Percentiles rank a stretch among this genome's conserved stretches.
phyloP scores from a whole-genome alignment of 106 monocot species.

The Dendrobium chrysotoxum region DNA sequence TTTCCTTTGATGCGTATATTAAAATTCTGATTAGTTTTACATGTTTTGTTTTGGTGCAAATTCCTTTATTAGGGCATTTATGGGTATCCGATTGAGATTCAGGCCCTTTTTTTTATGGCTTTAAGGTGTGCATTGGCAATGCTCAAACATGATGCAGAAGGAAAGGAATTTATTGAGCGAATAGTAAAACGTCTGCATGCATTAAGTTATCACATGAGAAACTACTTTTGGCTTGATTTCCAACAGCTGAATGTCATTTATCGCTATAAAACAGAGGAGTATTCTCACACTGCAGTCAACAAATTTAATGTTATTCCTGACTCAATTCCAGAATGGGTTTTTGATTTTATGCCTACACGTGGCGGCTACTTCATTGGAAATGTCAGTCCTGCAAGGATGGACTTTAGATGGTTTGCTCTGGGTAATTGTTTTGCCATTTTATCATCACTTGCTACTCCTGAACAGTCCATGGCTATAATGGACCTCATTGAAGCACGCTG shows the following conservation, averaged over 20 bases:
- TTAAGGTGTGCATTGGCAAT: conserved; percentile 14
- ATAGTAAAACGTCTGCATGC: conserved; percentile 11
- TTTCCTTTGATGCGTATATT: not conserved
- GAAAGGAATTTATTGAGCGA: conserved; percentile 2
- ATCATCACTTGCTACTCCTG: conserved; percentile 49
- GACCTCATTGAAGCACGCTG: conserved; percentile 61
- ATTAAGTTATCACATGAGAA: conserved; percentile 17
- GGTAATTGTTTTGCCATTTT: conserved; percentile 52
- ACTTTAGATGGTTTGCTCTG: conserved; percentile 17
- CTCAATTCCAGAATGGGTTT: conserved; percentile 15
- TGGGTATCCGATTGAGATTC: conserved; percentile 59
- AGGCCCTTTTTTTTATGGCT: conserved; percentile 43
- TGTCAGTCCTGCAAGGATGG: conserved; percentile 18
- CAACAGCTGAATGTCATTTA: conserved; percentile 10
- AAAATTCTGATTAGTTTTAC: not conserved
- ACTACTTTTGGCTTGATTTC: conserved; percentile 16
- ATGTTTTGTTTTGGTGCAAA: not conserved
- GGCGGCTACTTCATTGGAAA: conserved; percentile 22
- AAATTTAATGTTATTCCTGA: conserved; percentile 19
- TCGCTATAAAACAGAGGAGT: conserved; percentile 20
- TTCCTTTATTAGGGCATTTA: conserved; percentile 34
- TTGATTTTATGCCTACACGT: conserved; percentile 18
- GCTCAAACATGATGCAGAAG: conserved; percentile 16
- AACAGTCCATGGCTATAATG: conserved; percentile 56
- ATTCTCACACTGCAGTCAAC: conserved; percentile 19